These are phyloP conservation scores for Neophaeococcomyces aloes DNA, from an alignment of 2,329 filamentous ascomycete genomes.

Conservation along the genomic window DNA sequence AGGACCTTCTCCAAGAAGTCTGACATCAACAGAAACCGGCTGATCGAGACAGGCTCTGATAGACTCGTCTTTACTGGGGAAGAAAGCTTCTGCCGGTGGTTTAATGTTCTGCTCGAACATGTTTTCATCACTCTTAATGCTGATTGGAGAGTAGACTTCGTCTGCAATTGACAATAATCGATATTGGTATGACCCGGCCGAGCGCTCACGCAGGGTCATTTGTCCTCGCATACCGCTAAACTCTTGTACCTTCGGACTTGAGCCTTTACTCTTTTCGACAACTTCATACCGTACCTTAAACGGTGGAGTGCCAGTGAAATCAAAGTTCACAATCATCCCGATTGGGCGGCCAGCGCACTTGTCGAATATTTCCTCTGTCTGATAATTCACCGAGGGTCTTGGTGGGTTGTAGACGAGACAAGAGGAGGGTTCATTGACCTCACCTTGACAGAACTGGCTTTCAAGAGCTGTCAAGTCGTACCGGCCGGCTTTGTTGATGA, in stretches of 20 bases:
- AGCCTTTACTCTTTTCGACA: slow-evolving; percentile 45
- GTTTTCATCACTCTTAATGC: slow-evolving; percentile 44
- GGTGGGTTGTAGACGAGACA: slow-evolving; percentile 86
- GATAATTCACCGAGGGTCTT: slow-evolving; percentile 66
- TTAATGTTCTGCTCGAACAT: slow-evolving; percentile 81
- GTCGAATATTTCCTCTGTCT: slow-evolving; percentile 74
- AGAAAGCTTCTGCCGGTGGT: slow-evolving; percentile 70
- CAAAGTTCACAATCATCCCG: slow-evolving; percentile 76
- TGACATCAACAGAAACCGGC: slow-evolving; percentile 61
- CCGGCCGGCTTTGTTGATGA: slow-evolving; percentile 66
- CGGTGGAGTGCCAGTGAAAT: slow-evolving; percentile 83
- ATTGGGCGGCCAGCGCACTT: slow-evolving; percentile 92
- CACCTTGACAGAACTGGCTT: slow-evolving; percentile 72
- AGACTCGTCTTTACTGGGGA: slow-evolving; percentile 44
- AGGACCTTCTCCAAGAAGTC: slow-evolving; percentile 69
- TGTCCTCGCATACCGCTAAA: slow-evolving; percentile 70
- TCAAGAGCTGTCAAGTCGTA: slow-evolving; percentile 75
- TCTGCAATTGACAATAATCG: slow-evolving; percentile 73
- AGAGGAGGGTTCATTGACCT: slow-evolving; percentile 87
- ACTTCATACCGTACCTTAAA: slow-evolving; percentile 75
- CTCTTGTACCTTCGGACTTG: slow-evolving; percentile 44
- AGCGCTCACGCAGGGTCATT: slow-evolving; percentile 68
- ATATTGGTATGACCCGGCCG: slow-evolving; percentile 79
- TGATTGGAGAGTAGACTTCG: slow-evolving; percentile 61
- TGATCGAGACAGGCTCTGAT: slow-evolving; percentile 71